Evolutionary conservation across 108 stramenopile species (phyloP).

Genomic region (Pseudonitzschia multistriata): DNA sequence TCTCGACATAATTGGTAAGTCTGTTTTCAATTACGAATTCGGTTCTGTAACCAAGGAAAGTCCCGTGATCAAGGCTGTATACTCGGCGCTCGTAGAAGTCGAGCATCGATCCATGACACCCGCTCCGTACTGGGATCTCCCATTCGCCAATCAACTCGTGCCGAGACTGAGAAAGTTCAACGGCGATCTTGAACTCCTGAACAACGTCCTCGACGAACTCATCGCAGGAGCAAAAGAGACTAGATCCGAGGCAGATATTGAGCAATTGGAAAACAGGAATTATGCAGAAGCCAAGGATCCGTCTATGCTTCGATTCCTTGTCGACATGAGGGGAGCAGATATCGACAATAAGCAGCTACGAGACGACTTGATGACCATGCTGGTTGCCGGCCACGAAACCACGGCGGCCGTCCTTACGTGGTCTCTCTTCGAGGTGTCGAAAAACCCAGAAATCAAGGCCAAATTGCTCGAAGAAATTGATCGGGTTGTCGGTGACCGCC

Average conservation of each 20-base stretch:
- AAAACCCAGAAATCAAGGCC: slow-evolving; percentile 76
- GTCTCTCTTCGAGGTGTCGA: slow-evolving; percentile 91
- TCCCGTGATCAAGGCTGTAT: slow-evolving; percentile 91
- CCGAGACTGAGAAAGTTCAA: slow-evolving; percentile 92
- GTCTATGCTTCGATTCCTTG: slow-evolving; percentile 89
- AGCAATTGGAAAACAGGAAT: slow-evolving; percentile 87
- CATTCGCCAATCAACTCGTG: slow-evolving; percentile 88
- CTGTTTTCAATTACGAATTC: slow-evolving; percentile 96
- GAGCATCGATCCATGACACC: slow-evolving; percentile 95
- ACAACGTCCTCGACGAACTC: slow-evolving; percentile 86
- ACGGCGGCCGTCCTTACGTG: slow-evolving; percentile 96
- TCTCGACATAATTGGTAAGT: slow-evolving; percentile 91
- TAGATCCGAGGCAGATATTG: slow-evolving; percentile 82
- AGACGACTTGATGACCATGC: slow-evolving; percentile 89
- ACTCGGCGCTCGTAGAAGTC: slow-evolving; percentile 90
- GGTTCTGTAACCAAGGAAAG: slow-evolving; percentile 84
- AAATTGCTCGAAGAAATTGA: slow-evolving; percentile 85
- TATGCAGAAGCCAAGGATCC: slow-evolving; percentile 90
- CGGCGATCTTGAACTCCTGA: slow-evolving; percentile 81
- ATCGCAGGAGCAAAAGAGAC: slow-evolving; percentile 81
- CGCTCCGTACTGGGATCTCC: slow-evolving; percentile 95
- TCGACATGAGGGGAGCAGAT: slow-evolving; percentile 93
- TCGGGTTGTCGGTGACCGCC: slow-evolving; percentile 82
- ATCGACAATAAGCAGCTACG: slow-evolving; percentile 91
- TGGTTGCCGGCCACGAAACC: slow-evolving; percentile 97